A percentile compares a stretch with the other conserved stretches of the same genome.
phyloP scores from a whole-genome alignment of 2,329 filamentous ascomycete species.

The Penicillium sp. region DNA sequence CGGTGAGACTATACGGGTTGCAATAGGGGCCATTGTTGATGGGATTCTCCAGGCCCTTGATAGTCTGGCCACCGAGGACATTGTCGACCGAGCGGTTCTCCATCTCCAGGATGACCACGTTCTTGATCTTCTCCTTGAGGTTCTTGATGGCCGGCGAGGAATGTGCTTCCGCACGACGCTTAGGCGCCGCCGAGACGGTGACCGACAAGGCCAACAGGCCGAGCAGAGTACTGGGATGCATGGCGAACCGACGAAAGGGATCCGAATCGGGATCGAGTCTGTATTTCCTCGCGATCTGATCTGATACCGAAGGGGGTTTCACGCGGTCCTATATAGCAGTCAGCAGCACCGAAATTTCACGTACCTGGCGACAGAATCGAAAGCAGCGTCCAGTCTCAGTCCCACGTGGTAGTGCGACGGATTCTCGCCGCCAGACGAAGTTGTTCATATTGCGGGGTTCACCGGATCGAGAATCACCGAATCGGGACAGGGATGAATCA shows the following conservation, averaged over 20 bases:
- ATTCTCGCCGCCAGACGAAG: too few species aligned
- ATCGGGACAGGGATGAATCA: background rate
- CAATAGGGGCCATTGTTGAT: conserved; percentile 42
- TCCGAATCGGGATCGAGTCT: too few species aligned
- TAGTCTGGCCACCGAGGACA: conserved; percentile 40
- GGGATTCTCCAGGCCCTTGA: conserved; percentile 39
- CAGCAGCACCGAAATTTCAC: background rate
- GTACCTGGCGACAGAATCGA: background rate
- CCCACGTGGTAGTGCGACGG: too few species aligned
- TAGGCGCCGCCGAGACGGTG: conserved; percentile 14
- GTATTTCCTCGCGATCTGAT: too few species aligned
- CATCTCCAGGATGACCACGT: conserved; percentile 36
- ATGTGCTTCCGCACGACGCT: conserved; percentile 3
- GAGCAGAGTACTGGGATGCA: conserved; percentile 22
- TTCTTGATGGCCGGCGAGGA: conserved; percentile 18
- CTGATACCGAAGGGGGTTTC: too few species aligned
- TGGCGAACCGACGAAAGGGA: conserved; percentile 6
- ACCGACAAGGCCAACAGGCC: conserved; percentile 24
- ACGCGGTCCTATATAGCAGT: too few species aligned
- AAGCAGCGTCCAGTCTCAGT: too few species aligned
- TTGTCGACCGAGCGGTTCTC: conserved; percentile 46
- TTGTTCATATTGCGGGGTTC: too few species aligned
- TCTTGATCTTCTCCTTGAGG: conserved; percentile 35
- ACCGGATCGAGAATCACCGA: too few species aligned
- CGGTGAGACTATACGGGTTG: conserved; percentile 38